Percentiles rank a stretch among this genome's conserved stretches.
phyloP scores from a whole-genome alignment of 306 rosid species.

The Inga leiocalycina region DNA sequence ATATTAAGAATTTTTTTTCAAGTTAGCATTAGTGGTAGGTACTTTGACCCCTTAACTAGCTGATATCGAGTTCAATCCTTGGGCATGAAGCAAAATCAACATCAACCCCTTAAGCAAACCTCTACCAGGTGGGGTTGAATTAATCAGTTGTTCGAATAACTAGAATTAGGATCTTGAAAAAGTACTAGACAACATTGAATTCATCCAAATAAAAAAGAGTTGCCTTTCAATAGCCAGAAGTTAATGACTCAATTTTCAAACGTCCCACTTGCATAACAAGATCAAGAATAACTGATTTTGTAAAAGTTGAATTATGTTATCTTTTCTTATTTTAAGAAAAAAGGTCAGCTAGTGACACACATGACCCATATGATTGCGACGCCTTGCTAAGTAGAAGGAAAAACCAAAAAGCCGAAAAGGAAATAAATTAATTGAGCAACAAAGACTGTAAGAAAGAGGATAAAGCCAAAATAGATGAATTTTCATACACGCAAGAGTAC shows the following conservation, averaged over 20 bases:
- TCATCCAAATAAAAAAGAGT: too few species aligned
- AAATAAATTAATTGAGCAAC: background rate
- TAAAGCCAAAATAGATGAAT: background rate
- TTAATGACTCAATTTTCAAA: background rate
- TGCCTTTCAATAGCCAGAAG: too few species aligned
- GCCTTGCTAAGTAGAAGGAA: background rate
- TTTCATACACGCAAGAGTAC: background rate
- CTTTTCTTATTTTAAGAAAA: background rate
- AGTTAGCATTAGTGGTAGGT: too few species aligned
- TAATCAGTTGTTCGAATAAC: too few species aligned
- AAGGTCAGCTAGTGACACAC: background rate
- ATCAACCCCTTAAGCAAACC: too few species aligned
- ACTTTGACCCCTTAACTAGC: too few species aligned
- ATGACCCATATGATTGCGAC: background rate
- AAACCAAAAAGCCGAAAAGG: background rate
- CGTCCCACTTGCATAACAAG: background rate
- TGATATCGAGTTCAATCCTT: too few species aligned
- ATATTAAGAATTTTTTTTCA: background rate
- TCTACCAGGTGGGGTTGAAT: too few species aligned
- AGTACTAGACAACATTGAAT: too few species aligned
- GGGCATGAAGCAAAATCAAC: too few species aligned
- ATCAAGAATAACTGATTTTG: background rate
- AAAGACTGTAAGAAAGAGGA: background rate
- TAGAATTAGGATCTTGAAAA: too few species aligned
- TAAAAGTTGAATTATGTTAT: background rate